These are phyloP conservation scores for Skeletonema costatum DNA, from an alignment of 108 stramenopile species.

Conservation along the genomic window DNA sequence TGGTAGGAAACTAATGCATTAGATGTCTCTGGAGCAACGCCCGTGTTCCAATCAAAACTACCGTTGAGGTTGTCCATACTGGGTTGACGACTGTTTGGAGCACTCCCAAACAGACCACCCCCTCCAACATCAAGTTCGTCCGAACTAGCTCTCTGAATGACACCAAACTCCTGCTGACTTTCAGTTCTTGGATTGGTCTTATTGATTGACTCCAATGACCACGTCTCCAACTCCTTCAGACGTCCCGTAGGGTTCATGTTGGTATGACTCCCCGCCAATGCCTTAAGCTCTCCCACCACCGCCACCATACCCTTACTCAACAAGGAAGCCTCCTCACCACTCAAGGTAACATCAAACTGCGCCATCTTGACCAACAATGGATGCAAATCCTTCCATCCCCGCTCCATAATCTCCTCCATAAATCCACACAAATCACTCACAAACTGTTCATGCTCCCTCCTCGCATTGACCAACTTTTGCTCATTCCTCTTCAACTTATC, in stretches of 20 bases:
- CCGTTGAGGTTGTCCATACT: slow-evolving; percentile 4
- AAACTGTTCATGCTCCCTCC: slow-evolving; percentile 58
- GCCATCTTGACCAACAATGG: slow-evolving; percentile 77
- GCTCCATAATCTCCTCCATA: slow-evolving; percentile 80
- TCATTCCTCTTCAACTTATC: slow-evolving; percentile 80
- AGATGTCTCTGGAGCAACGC: not conserved
- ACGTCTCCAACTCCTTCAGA: slow-evolving; percentile 67
- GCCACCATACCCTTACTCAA: slow-evolving; percentile 37
- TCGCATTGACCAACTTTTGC: slow-evolving; percentile 67
- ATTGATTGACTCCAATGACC: slow-evolving; percentile 48
- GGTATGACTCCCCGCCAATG: slow-evolving; percentile 49
- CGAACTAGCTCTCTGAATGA: not conserved
- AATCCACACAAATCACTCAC: slow-evolving; percentile 64
- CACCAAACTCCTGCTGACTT: slow-evolving; percentile 10
- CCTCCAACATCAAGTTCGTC: slow-evolving; percentile 31
- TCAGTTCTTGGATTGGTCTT: slow-evolving; percentile 33
- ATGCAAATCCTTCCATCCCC: slow-evolving; percentile 84
- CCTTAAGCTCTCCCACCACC: slow-evolving; percentile 61
- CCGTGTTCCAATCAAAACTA: not conserved
- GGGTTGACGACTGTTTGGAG: not conserved
- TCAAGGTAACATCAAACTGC: slow-evolving; percentile 77
- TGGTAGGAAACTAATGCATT: not conserved
- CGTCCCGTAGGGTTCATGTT: slow-evolving; percentile 63
- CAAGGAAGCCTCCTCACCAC: slow-evolving; percentile 60
- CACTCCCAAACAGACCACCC: slow-evolving; percentile 31